phyloP scores from a whole-genome alignment of 2,329 filamentous ascomycete species.

The Aureobasidium sp. region DNA sequence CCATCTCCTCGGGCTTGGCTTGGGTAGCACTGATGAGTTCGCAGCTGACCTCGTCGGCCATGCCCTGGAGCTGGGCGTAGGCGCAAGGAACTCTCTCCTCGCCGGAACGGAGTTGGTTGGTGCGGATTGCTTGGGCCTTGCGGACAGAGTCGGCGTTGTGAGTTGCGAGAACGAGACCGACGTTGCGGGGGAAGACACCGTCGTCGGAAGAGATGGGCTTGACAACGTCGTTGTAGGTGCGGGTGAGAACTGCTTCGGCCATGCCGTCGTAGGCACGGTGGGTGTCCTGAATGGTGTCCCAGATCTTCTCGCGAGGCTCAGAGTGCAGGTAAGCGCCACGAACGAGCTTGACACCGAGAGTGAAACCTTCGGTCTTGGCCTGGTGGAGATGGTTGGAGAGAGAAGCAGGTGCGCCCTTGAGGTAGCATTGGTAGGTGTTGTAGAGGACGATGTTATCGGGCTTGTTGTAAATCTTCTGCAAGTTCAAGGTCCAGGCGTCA shows the following conservation, averaged over 20 bases:
- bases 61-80: conserved; percentile 82
- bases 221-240: conserved; percentile 52
- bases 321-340: conserved; percentile 48
- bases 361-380: conserved; percentile 41
- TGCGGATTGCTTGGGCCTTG: conserved; percentile 42
- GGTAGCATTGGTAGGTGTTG: conserved; percentile 52
- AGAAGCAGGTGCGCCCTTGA: conserved; percentile 39
- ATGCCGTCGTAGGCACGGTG: conserved; percentile 62
- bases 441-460: conserved; percentile 59
- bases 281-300: conserved; percentile 46
- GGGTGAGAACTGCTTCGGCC: conserved; percentile 56
- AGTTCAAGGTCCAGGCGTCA: conserved; percentile 68
- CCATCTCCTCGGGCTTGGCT: conserved; percentile 27
- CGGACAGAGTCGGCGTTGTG: conserved; percentile 70
- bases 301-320: conserved; percentile 44
- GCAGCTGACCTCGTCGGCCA: conserved; percentile 85
- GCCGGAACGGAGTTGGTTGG: conserved; percentile 34
- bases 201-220: conserved; percentile 29
- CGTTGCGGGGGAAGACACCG: conserved; percentile 31
- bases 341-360: conserved; percentile 49
- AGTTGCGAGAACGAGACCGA: conserved; percentile 65
- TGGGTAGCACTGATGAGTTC: conserved; percentile 41
- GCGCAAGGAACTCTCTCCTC: conserved; percentile 40
- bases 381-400: conserved; percentile 39
- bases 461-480: conserved; percentile 67